Percentiles rank a stretch among this genome's conserved stretches.
These are phyloP conservation scores for Monilinia polystroma DNA, from an alignment of 2,329 filamentous ascomycete genomes.

Conservation along the genomic window DNA sequence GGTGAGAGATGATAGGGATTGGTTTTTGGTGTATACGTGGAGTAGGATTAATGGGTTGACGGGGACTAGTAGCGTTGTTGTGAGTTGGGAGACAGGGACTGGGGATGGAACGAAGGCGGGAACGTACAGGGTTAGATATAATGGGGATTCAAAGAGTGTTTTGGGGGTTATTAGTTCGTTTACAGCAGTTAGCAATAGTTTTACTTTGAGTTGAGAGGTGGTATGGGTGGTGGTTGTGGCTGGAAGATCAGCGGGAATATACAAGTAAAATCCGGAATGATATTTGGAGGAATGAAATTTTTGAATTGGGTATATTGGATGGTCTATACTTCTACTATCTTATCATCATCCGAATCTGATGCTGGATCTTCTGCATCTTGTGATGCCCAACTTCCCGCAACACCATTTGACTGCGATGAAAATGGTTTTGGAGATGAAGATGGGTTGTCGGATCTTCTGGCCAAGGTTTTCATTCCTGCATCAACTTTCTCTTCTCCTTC, in stretches of 20 bases:
- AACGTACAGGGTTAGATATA: constrained; percentile 77
- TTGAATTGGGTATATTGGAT: constrained; percentile 3
- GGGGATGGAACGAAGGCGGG: constrained; percentile 51
- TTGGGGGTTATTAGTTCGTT: constrained; percentile 62
- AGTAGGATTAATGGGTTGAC: constrained; percentile 64
- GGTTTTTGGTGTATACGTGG: constrained; percentile 82
- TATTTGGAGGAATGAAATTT: not conserved
- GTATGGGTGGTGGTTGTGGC: too few relatives aligned
- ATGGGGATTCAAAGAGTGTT: constrained; percentile 73
- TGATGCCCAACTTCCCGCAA: constrained; percentile 28
- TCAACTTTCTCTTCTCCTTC: constrained; percentile 38
- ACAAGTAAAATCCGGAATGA: not conserved
- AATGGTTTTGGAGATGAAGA: constrained; percentile 23
- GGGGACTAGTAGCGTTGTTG: constrained; percentile 72
- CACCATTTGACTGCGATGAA: constrained; percentile 22
- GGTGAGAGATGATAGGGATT: constrained; percentile 74
- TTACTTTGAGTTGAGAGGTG: constrained; percentile 29
- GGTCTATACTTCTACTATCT: constrained; percentile 40
- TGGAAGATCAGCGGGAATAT: not conserved
- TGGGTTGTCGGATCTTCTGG: constrained; percentile 22
- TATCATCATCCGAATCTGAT: constrained; percentile 38
- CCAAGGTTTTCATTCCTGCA: constrained; percentile 35
- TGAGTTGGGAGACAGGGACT: constrained; percentile 75
- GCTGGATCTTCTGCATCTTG: constrained; percentile 32
- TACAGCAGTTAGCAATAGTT: constrained; percentile 57